Conservation (phyloP, 2,329 filamentous ascomycete species). For the Chrysosporium keratinophilum region DNA sequence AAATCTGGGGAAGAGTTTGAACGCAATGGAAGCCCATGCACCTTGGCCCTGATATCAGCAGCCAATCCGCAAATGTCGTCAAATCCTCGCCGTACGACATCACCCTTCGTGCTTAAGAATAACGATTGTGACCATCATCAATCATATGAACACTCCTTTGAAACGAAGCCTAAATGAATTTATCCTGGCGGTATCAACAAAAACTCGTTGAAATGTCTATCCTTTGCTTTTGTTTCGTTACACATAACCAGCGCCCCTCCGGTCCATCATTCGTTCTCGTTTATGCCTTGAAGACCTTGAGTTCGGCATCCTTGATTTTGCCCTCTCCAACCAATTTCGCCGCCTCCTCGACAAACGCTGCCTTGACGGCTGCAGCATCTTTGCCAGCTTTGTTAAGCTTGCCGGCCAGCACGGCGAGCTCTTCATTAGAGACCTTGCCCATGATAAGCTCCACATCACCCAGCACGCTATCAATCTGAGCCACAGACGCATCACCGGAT, state of each 20-base stretch:
- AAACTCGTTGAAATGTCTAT: background rate
- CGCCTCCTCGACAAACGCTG: conserved; percentile 66
- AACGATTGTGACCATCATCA: background rate
- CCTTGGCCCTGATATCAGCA: background rate
- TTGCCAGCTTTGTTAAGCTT: conserved; percentile 70
- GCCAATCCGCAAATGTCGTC: background rate
- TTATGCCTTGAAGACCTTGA: conserved; percentile 44
- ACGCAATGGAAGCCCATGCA: background rate
- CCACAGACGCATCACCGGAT: conserved; percentile 58
- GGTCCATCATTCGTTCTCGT: background rate
- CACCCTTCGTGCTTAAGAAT: background rate
- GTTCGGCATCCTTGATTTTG: conserved; percentile 75
- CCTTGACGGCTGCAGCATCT: conserved; percentile 74
- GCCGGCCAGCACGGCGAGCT: conserved; percentile 70
- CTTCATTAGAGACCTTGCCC: conserved; percentile 78
- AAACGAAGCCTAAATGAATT: background rate
- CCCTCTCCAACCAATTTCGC: conserved; percentile 68
- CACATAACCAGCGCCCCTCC: background rate
- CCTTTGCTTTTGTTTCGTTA: conserved; percentile 4
- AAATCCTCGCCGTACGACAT: background rate
- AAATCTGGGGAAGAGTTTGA: no score
- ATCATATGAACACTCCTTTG: background rate
- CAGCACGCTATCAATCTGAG: conserved; percentile 71
- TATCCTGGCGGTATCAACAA: background rate
- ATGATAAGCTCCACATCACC: conserved; percentile 79